Conservation (phyloP, 1,284 basidiomycete species). For the Ganoderma resinaceum region DNA sequence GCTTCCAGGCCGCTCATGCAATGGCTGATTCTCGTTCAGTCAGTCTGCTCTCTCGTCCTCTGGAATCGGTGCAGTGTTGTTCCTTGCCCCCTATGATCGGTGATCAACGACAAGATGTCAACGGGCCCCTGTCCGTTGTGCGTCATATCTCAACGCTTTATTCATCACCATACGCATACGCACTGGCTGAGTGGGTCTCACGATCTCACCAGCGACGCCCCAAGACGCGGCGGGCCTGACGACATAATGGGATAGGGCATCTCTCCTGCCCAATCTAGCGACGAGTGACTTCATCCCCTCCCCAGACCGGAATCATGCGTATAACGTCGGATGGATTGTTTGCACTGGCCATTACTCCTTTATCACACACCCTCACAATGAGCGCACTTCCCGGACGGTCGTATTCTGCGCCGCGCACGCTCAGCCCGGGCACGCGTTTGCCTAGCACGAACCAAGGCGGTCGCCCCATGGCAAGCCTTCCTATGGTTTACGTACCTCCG, state of each 20-base stretch:
- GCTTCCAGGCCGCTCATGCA: too few relatives aligned
- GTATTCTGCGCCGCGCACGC: not conserved
- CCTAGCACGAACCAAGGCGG: slow-evolving; percentile 20
- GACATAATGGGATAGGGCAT: not conserved
- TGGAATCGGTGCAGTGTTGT: too few relatives aligned
- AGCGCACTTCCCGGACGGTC: not conserved
- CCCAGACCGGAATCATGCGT: too few relatives aligned
- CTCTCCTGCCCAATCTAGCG: not conserved
- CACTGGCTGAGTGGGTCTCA: too few relatives aligned
- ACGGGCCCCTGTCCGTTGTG: too few relatives aligned
- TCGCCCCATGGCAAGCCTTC: slow-evolving; percentile 11
- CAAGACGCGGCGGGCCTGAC: too few relatives aligned
- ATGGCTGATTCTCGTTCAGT: too few relatives aligned
- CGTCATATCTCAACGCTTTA: not conserved
- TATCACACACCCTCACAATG: not conserved
- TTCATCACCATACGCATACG: not conserved
- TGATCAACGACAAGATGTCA: too few relatives aligned
- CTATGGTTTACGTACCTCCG: not conserved
- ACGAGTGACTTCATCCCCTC: not conserved
- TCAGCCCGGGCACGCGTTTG: slow-evolving; percentile 9
- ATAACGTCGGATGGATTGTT: not conserved
- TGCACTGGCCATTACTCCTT: not conserved
- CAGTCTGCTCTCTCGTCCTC: too few relatives aligned
- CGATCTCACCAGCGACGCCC: too few relatives aligned
- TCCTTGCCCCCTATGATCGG: too few relatives aligned